Conservation (phyloP, 108 stramenopile species). For the Aureococcus anophagefferens region DNA sequence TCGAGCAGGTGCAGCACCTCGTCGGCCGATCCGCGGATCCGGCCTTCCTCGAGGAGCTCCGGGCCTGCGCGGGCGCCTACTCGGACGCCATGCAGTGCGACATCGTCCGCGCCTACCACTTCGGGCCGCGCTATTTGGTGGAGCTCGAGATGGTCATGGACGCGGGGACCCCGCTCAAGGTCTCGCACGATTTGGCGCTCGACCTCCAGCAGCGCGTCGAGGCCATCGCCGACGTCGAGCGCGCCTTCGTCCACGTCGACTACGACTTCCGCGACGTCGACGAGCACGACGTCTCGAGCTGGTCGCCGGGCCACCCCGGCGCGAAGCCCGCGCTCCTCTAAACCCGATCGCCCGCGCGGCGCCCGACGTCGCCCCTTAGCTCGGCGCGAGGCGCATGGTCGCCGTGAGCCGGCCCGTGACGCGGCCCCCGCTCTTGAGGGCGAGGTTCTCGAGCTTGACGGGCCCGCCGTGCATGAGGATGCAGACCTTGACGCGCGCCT, state of each 20-base stretch:
- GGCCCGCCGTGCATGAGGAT: too few species aligned
- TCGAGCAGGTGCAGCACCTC: slow-evolving; percentile 80
- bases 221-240: slow-evolving; percentile 73
- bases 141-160: slow-evolving; percentile 87
- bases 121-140: slow-evolving; percentile 84
- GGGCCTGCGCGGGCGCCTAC: slow-evolving; percentile 60
- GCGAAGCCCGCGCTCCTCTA: too few species aligned
- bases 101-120: slow-evolving; percentile 78
- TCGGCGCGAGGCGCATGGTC: too few species aligned
- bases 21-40: slow-evolving; percentile 76
- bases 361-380: too few species aligned
- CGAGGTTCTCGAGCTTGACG: too few species aligned
- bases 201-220: slow-evolving; percentile 89
- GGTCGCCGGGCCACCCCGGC: too few species aligned
- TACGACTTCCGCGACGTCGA: slow-evolving; percentile 75
- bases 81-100: slow-evolving; percentile 71
- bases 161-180: slow-evolving; percentile 56
- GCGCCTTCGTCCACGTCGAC: slow-evolving; percentile 92
- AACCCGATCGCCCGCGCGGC: too few species aligned
- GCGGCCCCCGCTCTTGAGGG: too few species aligned
- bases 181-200: slow-evolving; percentile 85
- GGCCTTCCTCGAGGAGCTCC: slow-evolving; percentile 72
- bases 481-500: too few species aligned
- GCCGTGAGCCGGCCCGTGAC: too few species aligned
- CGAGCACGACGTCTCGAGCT: slow-evolving; percentile 64